Conservation (phyloP, 331 rosid genomes). For the Phaseolus coccineus region DNA sequence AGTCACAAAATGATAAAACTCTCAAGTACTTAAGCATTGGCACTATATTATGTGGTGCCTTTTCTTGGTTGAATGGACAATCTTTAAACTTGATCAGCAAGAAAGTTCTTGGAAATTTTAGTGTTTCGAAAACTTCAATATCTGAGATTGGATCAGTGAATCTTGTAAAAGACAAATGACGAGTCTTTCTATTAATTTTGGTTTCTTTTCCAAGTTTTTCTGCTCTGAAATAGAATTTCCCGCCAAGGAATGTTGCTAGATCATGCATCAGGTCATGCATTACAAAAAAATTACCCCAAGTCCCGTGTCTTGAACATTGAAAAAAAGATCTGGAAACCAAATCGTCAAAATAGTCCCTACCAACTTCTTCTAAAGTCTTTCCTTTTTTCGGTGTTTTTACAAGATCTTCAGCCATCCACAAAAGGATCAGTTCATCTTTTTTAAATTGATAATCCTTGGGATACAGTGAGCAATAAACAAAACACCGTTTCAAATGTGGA, state of each 20-base stretch:
- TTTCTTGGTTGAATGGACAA: neutral
- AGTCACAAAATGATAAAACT: neutral
- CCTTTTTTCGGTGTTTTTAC: neutral
- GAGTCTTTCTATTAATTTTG: neutral
- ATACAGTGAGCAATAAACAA: neutral
- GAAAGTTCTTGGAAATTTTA: neutral
- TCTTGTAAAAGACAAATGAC: constrained; percentile 31
- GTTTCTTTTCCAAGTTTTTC: neutral
- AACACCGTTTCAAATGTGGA: too few species aligned
- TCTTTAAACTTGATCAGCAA: neutral
- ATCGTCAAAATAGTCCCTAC: neutral
- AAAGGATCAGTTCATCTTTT: neutral
- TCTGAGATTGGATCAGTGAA: neutral
- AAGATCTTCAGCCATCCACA: neutral
- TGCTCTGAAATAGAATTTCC: constrained; percentile 28
- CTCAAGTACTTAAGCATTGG: neutral
- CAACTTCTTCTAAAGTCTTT: neutral
- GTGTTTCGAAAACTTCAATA: neutral
- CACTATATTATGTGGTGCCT: neutral
- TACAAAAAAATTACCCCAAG: neutral
- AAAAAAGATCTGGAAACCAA: constrained; percentile 23
- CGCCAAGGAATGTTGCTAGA: constrained; percentile 12
- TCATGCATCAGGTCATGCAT: constrained; percentile 38
- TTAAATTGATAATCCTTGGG: neutral
- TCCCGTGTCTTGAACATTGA: neutral